phyloP scores from a whole-genome alignment of 164 flowering plant genomes.

The Vitis rotundifolia region DNA sequence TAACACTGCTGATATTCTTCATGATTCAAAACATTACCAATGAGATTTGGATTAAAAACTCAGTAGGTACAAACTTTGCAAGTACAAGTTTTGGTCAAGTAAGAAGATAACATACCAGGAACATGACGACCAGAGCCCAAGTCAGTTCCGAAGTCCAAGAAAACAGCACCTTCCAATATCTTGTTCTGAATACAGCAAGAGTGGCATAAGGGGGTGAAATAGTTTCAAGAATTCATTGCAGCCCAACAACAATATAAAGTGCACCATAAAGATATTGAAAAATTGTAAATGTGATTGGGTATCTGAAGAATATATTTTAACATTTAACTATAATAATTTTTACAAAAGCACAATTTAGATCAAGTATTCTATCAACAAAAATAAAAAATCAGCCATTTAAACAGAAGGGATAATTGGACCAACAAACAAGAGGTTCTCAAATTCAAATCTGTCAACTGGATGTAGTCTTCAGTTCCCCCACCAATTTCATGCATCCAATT shows the following conservation, averaged over 20 bases:
- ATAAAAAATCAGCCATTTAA: too few relatives aligned
- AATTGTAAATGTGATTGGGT: too few relatives aligned
- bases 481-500: too few relatives aligned
- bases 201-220: neutral
- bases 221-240: neutral
- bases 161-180: constrained; percentile 71
- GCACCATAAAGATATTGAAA: neutral
- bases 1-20: neutral
- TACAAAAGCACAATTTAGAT: too few relatives aligned
- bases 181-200: constrained; percentile 43
- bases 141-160: constrained; percentile 88
- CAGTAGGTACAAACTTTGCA: neutral
- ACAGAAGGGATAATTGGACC: too few relatives aligned
- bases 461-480: too few relatives aligned
- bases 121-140: constrained; percentile 80
- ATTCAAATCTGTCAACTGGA: too few relatives aligned
- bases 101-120: constrained; percentile 58
- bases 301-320: too few relatives aligned
- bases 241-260: neutral
- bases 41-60: neutral
- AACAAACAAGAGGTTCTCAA: too few relatives aligned
- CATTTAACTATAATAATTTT: too few relatives aligned
- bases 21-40: neutral
- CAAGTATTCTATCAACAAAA: too few relatives aligned
- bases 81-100: neutral